Percentiles rank a stretch among this genome's conserved stretches.
Evolutionary conservation across 2,329 filamentous ascomycete genomes (phyloP).

Genomic region (Magnaporthiopsis poae): DNA sequence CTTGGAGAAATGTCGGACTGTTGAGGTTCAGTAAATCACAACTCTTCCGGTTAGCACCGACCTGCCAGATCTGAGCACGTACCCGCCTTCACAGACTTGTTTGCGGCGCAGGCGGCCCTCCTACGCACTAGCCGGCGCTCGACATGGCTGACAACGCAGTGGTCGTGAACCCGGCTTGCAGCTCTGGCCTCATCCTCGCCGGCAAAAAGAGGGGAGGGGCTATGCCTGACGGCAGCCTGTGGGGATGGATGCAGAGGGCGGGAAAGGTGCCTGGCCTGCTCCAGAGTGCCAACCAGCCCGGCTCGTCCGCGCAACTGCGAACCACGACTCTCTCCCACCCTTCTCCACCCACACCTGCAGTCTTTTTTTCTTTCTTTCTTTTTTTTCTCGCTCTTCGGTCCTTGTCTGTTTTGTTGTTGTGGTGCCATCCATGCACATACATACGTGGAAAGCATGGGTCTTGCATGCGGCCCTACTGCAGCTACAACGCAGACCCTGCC

Average conservation of each 20-base stretch:
- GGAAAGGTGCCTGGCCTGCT: neutral
- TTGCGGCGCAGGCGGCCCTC: too few species aligned
- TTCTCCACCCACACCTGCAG: neutral
- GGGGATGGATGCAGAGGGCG: too few species aligned
- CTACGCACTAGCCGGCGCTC: neutral
- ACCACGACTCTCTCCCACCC: neutral
- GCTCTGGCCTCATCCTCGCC: neutral
- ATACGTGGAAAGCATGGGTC: neutral
- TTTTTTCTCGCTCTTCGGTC: too few species aligned
- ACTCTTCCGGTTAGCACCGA: neutral
- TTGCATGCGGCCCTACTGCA: neutral
- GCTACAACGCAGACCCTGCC: conserved; percentile 3
- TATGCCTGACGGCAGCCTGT: neutral
- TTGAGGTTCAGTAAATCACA: neutral
- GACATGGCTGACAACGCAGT: neutral
- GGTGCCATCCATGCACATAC: neutral
- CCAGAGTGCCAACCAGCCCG: too few species aligned
- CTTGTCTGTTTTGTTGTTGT: neutral
- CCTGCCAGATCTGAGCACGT: neutral
- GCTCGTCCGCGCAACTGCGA: neutral
- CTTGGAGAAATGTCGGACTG: neutral
- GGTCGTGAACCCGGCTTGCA: neutral
- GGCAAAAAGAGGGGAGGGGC: neutral
- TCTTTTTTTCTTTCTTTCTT: neutral
- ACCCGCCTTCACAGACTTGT: neutral